A percentile compares a stretch with the other conserved stretches of the same genome.
These are phyloP conservation scores for Epithele typhae DNA, from an alignment of 768 basidiomycete genomes.

Conservation along the genomic window DNA sequence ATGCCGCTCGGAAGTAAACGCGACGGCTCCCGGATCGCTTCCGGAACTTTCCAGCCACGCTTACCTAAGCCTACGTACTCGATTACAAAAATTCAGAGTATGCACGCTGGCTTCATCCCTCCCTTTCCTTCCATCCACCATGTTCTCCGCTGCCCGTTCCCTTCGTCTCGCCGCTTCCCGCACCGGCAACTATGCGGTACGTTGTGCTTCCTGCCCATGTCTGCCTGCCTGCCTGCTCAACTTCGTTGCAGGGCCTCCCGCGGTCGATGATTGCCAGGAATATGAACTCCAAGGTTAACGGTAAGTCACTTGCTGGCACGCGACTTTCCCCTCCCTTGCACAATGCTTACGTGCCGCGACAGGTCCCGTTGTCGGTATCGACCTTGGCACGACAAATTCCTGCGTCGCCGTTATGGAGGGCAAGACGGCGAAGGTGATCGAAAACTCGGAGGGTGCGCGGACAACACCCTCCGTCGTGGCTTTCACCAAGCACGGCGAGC, in stretches of 20 bases:
- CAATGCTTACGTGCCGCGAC: background rate
- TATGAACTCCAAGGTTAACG: constrained; percentile 94
- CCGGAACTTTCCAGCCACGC: constrained; percentile 18
- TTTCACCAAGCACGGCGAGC: constrained; percentile 98
- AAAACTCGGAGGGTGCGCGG: constrained; percentile 95
- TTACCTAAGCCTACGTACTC: constrained; percentile 21
- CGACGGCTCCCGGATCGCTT: constrained; percentile 1
- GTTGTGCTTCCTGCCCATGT: background rate
- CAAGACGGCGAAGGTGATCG: constrained; percentile 89
- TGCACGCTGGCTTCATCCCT: constrained; percentile 23
- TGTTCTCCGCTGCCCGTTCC: constrained; percentile 70
- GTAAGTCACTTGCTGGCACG: constrained; percentile 37
- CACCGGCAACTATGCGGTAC: constrained; percentile 63
- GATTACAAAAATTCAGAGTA: constrained; percentile 16
- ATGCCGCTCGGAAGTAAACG: too few relatives aligned
- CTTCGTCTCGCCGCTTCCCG: constrained; percentile 55
- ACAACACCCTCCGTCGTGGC: constrained; percentile 99
- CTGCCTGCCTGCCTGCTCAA: constrained; percentile 4
- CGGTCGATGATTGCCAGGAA: constrained; percentile 79
- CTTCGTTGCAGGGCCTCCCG: constrained; percentile 48
- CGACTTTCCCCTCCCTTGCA: background rate
- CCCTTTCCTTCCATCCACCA: constrained; percentile 47
- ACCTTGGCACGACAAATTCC: constrained; percentile 91
- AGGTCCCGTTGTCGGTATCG: constrained; percentile 95
- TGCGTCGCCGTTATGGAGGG: constrained; percentile 96